Percentiles rank a stretch among this genome's conserved stretches.
Conservation (phyloP, 2,329 filamentous ascomycete species). For the Arthrobotrys sphaeroides region DNA sequence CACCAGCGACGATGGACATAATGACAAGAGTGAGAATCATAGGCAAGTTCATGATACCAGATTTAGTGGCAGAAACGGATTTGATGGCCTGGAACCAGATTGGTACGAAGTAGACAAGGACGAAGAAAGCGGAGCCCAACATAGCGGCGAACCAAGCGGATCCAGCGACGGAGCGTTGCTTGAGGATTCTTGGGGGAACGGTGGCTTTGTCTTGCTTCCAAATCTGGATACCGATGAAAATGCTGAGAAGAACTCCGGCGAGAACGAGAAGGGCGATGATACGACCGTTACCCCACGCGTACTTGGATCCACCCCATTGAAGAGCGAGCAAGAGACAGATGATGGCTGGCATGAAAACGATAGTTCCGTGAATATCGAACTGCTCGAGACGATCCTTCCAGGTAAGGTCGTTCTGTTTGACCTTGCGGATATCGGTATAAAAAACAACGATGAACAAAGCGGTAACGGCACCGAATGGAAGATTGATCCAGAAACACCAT, state of each 20-base stretch:
- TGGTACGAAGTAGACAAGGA: slow-evolving; percentile 53
- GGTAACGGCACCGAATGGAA: slow-evolving; percentile 62
- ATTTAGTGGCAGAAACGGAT: slow-evolving; percentile 61
- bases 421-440: slow-evolving; percentile 56
- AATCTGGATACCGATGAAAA: slow-evolving; percentile 61
- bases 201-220: slow-evolving; percentile 65
- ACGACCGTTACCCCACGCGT: slow-evolving; percentile 59
- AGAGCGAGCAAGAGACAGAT: slow-evolving; percentile 62
- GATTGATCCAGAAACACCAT: slow-evolving; percentile 64
- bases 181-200: slow-evolving; percentile 66
- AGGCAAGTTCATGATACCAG: slow-evolving; percentile 64
- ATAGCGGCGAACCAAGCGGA: slow-evolving; percentile 49
- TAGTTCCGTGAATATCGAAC: slow-evolving; percentile 59
- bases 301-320: slow-evolving; percentile 62
- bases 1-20: slow-evolving; percentile 64
- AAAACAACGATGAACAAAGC: slow-evolving; percentile 57
- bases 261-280: slow-evolving; percentile 61
- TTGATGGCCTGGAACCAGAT: slow-evolving; percentile 63
- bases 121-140: slow-evolving; percentile 50
- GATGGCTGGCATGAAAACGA: slow-evolving; percentile 60
- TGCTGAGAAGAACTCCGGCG: slow-evolving; percentile 58
- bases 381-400: slow-evolving; percentile 55
- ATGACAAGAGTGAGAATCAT: slow-evolving; percentile 63
- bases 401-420: slow-evolving; percentile 54
- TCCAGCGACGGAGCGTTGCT: slow-evolving; percentile 60